These are phyloP conservation scores for Termitomyces sp. DNA, from an alignment of 768 basidiomycete species.

Conservation along the genomic window DNA sequence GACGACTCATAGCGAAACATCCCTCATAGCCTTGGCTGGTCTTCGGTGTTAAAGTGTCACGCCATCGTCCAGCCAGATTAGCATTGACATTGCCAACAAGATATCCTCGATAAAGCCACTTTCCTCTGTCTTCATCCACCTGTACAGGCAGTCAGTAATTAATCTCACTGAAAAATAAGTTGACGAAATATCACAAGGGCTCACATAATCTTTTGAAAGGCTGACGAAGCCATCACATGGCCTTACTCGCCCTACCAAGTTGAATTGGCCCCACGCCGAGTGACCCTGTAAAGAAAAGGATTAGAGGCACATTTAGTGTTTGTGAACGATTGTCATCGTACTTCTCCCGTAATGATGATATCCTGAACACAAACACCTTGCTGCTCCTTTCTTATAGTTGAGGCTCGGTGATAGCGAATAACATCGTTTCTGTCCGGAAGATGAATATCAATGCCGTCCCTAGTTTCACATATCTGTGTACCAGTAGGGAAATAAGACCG, in stretches of 20 bases:
- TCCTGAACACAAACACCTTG: slow-evolving; percentile 35
- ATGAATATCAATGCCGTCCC: slow-evolving; percentile 40
- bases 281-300: slow-evolving; percentile 52
- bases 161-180: not conserved
- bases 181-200: slow-evolving; percentile 13
- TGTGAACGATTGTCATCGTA: slow-evolving; percentile 20
- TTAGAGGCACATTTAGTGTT: not conserved
- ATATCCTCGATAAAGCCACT: slow-evolving; percentile 85
- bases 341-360: slow-evolving; percentile 72
- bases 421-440: slow-evolving; percentile 32
- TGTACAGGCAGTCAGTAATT: slow-evolving; percentile 19
- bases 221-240: slow-evolving; percentile 77
- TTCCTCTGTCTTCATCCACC: slow-evolving; percentile 69
- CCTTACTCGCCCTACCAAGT: slow-evolving; percentile 71
- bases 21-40: slow-evolving; percentile 77
- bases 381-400: slow-evolving; percentile 11
- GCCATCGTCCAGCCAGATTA: slow-evolving; percentile 79
- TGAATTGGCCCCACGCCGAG: slow-evolving; percentile 89
- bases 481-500: slow-evolving; percentile 55
- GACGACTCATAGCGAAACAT: slow-evolving; percentile 70
- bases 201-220: slow-evolving; percentile 81
- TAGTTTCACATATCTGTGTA: slow-evolving; percentile 41
- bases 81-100: slow-evolving; percentile 65
- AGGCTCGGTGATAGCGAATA: slow-evolving; percentile 25
- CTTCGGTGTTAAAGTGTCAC: slow-evolving; percentile 70